Percentiles rank a stretch among this genome's conserved stretches.
These are phyloP conservation scores for Camellia sinensis DNA, from an alignment of 148 eudicot genomes.

Conservation along the genomic window DNA sequence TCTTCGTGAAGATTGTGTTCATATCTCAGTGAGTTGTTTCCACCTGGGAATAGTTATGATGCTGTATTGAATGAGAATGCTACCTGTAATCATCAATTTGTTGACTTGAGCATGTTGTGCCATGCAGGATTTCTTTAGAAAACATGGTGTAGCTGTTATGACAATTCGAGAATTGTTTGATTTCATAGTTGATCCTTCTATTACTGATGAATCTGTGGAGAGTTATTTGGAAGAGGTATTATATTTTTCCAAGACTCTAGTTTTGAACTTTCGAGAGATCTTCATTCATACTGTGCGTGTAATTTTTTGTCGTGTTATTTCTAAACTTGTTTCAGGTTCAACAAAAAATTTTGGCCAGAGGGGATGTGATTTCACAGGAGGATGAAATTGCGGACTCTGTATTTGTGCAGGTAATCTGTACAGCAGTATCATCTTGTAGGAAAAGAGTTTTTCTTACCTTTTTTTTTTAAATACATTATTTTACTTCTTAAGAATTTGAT, in stretches of 20 bases:
- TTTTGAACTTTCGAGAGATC: not conserved
- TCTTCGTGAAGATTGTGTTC: too few species aligned
- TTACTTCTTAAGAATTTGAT: not conserved
- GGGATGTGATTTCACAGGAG: conserved; percentile 61
- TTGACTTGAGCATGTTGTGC: conserved; percentile 13
- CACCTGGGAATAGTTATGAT: conserved; percentile 38
- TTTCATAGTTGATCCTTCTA: too few species aligned
- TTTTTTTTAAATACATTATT: too few species aligned
- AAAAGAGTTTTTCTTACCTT: not conserved
- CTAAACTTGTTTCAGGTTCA: too few species aligned
- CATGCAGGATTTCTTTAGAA: conserved; percentile 78
- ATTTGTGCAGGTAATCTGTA: conserved; percentile 60
- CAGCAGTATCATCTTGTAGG: not conserved
- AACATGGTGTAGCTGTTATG: too few species aligned
- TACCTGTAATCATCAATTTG: not conserved
- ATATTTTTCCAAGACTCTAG: not conserved
- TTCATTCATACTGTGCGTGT: not conserved
- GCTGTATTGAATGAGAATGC: not conserved
- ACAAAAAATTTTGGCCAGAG: conserved; percentile 74
- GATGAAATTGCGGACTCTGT: conserved; percentile 83
- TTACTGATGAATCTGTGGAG: conserved; percentile 74
- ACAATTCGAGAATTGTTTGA: too few species aligned
- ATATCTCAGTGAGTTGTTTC: too few species aligned
- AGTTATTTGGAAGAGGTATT: conserved; percentile 77
- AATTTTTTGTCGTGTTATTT: not conserved